These are phyloP conservation scores for Rhodotorula kratochvilovae DNA, from an alignment of 768 basidiomycete species.

Conservation along the genomic window DNA sequence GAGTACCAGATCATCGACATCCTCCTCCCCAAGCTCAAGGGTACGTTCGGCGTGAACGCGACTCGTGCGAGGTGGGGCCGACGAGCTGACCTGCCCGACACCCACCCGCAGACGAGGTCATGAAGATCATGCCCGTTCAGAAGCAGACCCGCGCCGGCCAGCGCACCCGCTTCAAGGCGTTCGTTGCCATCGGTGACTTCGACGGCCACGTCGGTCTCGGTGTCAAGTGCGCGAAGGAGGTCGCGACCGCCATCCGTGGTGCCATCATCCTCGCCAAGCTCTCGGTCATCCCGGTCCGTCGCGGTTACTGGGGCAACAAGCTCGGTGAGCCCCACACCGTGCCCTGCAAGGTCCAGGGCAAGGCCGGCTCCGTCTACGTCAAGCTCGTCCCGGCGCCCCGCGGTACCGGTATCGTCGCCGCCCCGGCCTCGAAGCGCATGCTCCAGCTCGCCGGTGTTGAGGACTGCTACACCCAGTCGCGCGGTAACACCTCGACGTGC, in stretches of 20 bases:
- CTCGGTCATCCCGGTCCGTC: conserved; percentile 92
- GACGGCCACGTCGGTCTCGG: conserved; percentile 98
- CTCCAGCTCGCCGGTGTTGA: conserved; percentile 96
- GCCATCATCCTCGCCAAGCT: conserved; percentile 99
- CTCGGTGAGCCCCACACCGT: conserved; percentile 99
- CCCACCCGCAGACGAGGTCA: conserved; percentile 68
- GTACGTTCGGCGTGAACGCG: conserved; percentile 37
- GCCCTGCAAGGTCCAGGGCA: conserved; percentile 95
- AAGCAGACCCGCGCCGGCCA: conserved; percentile 99
- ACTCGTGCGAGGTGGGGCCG: neutral
- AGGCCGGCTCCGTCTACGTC: conserved; percentile 99
- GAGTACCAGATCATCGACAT: conserved; percentile 99
- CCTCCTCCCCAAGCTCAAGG: conserved; percentile 99
- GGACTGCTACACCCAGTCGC: conserved; percentile 96
- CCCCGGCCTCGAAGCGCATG: conserved; percentile 92
- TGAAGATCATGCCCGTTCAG: conserved; percentile 99
- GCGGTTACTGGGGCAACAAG: conserved; percentile 99
- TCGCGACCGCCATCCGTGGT: conserved; percentile 97
- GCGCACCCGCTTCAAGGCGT: conserved; percentile 99
- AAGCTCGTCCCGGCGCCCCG: conserved; percentile 96
- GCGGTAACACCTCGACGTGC: conserved; percentile 90
- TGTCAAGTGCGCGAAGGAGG: conserved; percentile 99
- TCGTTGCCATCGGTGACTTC: conserved; percentile 97
- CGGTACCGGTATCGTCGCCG: conserved; percentile 98
- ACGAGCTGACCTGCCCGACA: neutral